Conservation (phyloP, 2,329 filamentous ascomycete genomes). For the Colletotrichum coccodes region DNA sequence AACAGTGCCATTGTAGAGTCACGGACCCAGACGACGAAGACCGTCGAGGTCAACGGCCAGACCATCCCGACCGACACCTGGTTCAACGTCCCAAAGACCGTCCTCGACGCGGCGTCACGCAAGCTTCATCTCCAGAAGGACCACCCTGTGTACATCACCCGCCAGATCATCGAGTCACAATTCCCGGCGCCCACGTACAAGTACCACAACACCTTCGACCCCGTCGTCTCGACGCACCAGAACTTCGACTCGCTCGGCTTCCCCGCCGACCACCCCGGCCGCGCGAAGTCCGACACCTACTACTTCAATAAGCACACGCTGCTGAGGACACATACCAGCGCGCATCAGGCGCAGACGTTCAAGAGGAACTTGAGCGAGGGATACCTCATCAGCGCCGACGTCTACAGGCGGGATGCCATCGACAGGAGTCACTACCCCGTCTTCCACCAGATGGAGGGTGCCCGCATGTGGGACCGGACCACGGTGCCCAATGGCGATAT, state of each 20-base stretch:
- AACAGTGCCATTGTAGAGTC: constrained; percentile 7
- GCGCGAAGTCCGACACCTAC: constrained; percentile 91
- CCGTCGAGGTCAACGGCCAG: constrained; percentile 69
- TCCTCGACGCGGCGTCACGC: constrained; percentile 78
- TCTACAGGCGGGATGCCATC: constrained; percentile 94
- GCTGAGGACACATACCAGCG: constrained; percentile 92
- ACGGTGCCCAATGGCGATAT: constrained; percentile 68
- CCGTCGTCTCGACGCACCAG: constrained; percentile 84
- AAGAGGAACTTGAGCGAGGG: constrained; percentile 77
- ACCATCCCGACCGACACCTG: constrained; percentile 78
- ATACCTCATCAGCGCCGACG: constrained; percentile 92
- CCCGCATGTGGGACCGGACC: constrained; percentile 84
- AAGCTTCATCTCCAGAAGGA: constrained; percentile 90
- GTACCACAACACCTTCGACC: constrained; percentile 81
- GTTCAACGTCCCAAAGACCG: constrained; percentile 85
- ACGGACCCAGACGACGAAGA: constrained; percentile 35
- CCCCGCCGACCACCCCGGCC: constrained; percentile 85
- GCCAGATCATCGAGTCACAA: constrained; percentile 89
- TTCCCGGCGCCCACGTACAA: constrained; percentile 80
- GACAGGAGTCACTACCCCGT: constrained; percentile 95
- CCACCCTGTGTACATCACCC: constrained; percentile 90
- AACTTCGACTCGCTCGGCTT: constrained; percentile 99
- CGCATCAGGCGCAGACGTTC: constrained; percentile 89
- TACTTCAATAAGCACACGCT: constrained; percentile 89
- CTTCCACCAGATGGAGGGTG: constrained; percentile 99